phyloP scores from a whole-genome alignment of 257 asterid species.

The Prunella vulgaris region DNA sequence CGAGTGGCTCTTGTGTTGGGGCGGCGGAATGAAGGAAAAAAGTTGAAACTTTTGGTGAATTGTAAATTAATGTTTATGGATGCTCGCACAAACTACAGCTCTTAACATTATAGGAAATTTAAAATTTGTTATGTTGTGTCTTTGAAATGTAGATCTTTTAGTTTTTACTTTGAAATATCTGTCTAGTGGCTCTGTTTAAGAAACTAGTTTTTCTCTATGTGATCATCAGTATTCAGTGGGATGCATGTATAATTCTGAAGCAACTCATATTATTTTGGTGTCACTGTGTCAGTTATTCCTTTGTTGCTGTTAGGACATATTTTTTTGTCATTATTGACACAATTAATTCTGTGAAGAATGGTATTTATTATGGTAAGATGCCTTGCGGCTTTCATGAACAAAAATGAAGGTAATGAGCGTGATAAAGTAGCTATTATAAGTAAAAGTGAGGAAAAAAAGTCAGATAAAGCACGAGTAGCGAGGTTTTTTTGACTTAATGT shows the following conservation, averaged over 20 bases:
- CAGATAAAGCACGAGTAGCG: not conserved
- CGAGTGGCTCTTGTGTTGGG: too few relatives aligned
- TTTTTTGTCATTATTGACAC: not conserved
- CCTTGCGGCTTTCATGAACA: not conserved
- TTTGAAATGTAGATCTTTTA: not conserved
- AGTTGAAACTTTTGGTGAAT: not conserved
- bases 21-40: not conserved
- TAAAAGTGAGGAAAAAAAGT: not conserved
- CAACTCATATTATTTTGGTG: not conserved
- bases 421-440: not conserved
- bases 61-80: not conserved
- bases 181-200: not conserved
- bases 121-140: not conserved
- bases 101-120: not conserved
- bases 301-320: not conserved
- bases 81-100: not conserved
- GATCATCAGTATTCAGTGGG: not conserved
- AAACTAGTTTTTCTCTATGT: not conserved
- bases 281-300: not conserved
- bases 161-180: not conserved
- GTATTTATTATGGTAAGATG: not conserved
- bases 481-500: not conserved
- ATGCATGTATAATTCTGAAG: not conserved
- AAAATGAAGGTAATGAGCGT: not conserved
- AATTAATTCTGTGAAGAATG: not conserved